phyloP scores from a whole-genome alignment of 352 stramenopile genomes.

The Phytophthora cajani region DNA sequence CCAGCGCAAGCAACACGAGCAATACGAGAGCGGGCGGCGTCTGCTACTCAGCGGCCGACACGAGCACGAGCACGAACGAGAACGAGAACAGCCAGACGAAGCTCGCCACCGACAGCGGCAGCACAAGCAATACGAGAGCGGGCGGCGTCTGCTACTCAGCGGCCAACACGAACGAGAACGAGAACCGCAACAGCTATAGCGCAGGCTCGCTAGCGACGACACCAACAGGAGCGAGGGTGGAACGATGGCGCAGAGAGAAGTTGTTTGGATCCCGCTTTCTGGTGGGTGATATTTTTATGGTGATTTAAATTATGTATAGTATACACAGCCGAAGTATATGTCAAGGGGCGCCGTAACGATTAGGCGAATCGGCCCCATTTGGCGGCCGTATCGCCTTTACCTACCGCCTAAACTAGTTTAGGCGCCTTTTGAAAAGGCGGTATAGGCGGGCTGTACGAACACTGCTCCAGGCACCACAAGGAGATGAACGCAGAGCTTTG shows the following conservation, averaged over 20 bases:
- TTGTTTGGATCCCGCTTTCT: neutral
- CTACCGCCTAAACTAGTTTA: conserved; percentile 1
- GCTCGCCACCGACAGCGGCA: too few relatives aligned
- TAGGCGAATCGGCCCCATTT: neutral
- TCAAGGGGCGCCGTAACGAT: neutral
- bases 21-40: too few relatives aligned
- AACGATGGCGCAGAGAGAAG: neutral
- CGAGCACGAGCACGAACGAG: too few relatives aligned
- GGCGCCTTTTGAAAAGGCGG: conserved; percentile 4
- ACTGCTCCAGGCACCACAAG: neutral
- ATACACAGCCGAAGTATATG: neutral
- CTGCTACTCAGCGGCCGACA: too few relatives aligned
- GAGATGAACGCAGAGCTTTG: too few relatives aligned
- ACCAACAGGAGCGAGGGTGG: neutral
- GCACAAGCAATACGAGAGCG: too few relatives aligned
- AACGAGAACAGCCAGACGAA: too few relatives aligned
- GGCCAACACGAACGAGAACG: too few relatives aligned
- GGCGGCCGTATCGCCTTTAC: neutral
- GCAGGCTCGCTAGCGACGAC: neutral
- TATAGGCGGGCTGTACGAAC: neutral
- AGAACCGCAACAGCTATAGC: neutral
- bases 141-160: too few relatives aligned
- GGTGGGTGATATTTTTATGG: neutral
- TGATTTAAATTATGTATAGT: conserved; percentile 3
- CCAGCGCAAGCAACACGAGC: neutral